Base-by-base conservation (phyloP, 148 eudicot genomes). In the Heliamphora exappendiculata region DNA sequence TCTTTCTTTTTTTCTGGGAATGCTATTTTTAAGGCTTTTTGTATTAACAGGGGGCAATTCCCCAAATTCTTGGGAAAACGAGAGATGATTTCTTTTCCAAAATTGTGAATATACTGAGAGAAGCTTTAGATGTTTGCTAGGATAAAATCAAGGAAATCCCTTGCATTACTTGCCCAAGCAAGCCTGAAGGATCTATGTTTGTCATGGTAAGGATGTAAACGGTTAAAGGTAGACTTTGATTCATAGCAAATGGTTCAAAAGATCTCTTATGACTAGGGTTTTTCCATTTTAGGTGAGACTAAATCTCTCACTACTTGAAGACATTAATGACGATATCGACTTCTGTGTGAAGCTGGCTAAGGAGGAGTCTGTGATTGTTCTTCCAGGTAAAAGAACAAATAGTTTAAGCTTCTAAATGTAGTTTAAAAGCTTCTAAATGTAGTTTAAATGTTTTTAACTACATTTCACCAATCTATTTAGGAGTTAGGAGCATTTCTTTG, bases 161-260 rank as follows among this genome's bases (percentile, higher is more conserved):
- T 51, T 64, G 78, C 53, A 55, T 86, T 74, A 45, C 77, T 33
- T 86, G 86, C 82, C 85, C 84, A 33, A 74, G 69, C 72, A 86
- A 86, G 80, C 85, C 89, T 26, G 84, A 86, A 80, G 89, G 89
- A 68, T 79, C 89, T 22, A 86, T 86, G 89, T 82, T 83, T 78
- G 60, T 75, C 3, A 86, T 86, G 87, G 89, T 86, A 78, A 62
- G 55, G 67, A 76, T 47, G 20, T 26, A 34, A 33, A 29, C 37
- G 24, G 26, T 11, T 64, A 26, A 9, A 45, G 22, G 3, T 67
- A 14, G 11, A 28, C 41, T 50, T 42, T 59, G 37, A 19, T 58
- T 36, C 41, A 17, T 8, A 34, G 17, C 26, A 72, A 54, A 17
- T n/a, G 63, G 31, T 14, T 53, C 63, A 5, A 12, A 41, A 29